Percentiles rank a stretch among this genome's conserved stretches.
Conservation (phyloP, 129 eudicot species). For the Flaveria ramosissima region DNA sequence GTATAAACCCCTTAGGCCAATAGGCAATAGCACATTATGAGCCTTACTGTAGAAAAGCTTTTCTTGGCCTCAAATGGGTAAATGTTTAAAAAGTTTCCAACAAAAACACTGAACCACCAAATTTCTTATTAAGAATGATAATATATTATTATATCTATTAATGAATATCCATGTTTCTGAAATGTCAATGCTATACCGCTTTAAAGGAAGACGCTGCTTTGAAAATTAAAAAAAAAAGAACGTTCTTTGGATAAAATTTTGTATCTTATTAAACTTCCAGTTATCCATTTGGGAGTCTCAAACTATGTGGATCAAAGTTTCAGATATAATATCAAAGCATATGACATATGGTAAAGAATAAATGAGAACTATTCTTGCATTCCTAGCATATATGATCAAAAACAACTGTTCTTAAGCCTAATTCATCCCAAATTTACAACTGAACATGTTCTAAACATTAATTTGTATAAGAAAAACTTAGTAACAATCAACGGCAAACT, state of each 20-base stretch:
- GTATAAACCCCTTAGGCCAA: neutral
- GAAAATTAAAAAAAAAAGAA: neutral
- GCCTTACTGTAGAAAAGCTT: neutral
- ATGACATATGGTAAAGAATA: neutral
- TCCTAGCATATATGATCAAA: slow-evolving; percentile 2
- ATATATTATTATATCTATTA: neutral
- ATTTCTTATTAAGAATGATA: neutral
- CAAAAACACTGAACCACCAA: neutral
- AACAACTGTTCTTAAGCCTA: neutral
- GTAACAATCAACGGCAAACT: neutral
- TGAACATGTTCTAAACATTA: neutral
- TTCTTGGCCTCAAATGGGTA: neutral
- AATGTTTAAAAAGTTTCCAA: neutral
- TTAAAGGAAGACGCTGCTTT: neutral
- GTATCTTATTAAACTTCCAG: neutral
- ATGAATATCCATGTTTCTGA: neutral
- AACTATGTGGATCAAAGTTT: neutral
- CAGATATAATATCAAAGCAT: neutral
- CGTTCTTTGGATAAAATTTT: neutral
- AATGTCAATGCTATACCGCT: neutral
- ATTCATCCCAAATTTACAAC: neutral
- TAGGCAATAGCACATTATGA: no score
- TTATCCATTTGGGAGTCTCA: neutral
- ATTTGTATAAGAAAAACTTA: neutral
- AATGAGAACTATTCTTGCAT: neutral